These are phyloP conservation scores for Volvariella surrecta DNA, from an alignment of 1,284 basidiomycete genomes.

Conservation along the genomic window DNA sequence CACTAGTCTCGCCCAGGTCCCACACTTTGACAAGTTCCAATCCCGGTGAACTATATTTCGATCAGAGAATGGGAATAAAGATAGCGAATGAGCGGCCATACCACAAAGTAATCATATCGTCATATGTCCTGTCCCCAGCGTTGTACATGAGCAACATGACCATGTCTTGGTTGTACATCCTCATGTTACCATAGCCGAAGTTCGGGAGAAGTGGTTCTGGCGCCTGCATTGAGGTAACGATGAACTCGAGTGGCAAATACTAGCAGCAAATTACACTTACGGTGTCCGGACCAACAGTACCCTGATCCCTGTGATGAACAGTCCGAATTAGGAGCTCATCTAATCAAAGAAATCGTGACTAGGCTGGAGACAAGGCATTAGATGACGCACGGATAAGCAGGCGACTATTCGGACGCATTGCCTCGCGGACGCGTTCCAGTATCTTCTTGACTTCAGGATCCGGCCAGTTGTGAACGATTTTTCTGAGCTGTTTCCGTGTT, in stretches of 20 bases:
- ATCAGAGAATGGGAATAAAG: too few relatives aligned
- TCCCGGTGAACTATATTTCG: background rate
- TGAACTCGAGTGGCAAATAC: too few relatives aligned
- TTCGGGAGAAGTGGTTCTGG: background rate
- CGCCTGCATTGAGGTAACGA: too few relatives aligned
- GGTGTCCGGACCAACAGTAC: too few relatives aligned
- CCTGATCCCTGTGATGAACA: background rate
- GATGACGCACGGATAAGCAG: background rate
- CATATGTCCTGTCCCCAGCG: background rate
- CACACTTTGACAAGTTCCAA: background rate
- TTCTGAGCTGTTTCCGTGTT: background rate
- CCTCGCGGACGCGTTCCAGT: background rate
- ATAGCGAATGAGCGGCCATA: background rate
- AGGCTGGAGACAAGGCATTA: background rate
- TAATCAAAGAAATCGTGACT: background rate
- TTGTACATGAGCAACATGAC: constrained; percentile 1
- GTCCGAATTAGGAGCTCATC: background rate
- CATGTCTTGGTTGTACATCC: constrained; percentile 1
- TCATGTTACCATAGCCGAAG: background rate
- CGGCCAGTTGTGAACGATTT: background rate
- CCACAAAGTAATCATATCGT: background rate
- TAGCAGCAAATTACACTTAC: too few relatives aligned
- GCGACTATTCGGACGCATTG: background rate
- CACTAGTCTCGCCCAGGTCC: background rate
- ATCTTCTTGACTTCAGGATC: background rate